A percentile compares a stretch with the other conserved stretches of the same genome.
These are phyloP conservation scores for Filobasidium uniguttulatum DNA, from an alignment of 1,284 basidiomycete genomes.

Conservation along the genomic window DNA sequence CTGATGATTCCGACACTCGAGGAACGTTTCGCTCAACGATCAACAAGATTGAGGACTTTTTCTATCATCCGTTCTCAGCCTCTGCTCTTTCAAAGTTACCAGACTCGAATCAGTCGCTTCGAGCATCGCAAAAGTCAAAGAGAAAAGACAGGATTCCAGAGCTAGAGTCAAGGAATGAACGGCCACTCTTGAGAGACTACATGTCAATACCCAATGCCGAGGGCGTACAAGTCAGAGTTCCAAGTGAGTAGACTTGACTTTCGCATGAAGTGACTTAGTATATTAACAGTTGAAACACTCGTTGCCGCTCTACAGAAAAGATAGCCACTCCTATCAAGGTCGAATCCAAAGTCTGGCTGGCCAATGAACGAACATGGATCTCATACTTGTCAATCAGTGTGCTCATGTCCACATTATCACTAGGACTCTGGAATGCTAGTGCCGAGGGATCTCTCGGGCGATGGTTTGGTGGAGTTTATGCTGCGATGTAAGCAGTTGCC, in stretches of 20 bases:
- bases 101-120: slow-evolving; percentile 17
- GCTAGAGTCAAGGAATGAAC: slow-evolving; percentile 19
- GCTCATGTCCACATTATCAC: slow-evolving; percentile 67
- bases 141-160: slow-evolving; percentile 33
- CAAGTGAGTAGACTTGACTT: slow-evolving; percentile 7
- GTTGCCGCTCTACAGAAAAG: slow-evolving; percentile 47
- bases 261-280: neutral
- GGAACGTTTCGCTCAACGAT: neutral
- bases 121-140: slow-evolving; percentile 26
- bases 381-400: slow-evolving; percentile 79
- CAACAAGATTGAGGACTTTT: neutral
- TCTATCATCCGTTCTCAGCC: slow-evolving; percentile 23
- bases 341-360: slow-evolving; percentile 98
- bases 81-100: slow-evolving; percentile 30
- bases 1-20: neutral
- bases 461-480: slow-evolving; percentile 73
- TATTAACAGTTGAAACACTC: neutral
- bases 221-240: slow-evolving; percentile 22
- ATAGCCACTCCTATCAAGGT: slow-evolving; percentile 79
- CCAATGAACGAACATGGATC: slow-evolving; percentile 93
- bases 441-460: slow-evolving; percentile 54
- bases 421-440: slow-evolving; percentile 48
- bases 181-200: slow-evolving; percentile 29
- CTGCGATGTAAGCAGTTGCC: slow-evolving; percentile 44
- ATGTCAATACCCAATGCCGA: slow-evolving; percentile 31